Evolutionary conservation across 306 rosid genomes (phyloP).

Genomic region (Acacia confusa): DNA sequence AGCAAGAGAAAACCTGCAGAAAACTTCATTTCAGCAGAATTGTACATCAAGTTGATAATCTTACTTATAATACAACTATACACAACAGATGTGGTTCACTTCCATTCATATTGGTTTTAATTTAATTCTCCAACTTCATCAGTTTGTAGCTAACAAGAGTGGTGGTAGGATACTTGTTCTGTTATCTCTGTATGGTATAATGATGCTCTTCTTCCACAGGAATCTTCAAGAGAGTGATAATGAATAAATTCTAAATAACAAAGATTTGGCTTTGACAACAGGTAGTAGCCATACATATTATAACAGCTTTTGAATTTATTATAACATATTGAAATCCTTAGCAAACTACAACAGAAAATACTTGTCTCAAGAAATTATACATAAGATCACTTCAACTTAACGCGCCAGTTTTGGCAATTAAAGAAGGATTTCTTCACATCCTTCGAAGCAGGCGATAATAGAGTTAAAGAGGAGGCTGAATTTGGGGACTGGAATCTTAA

Average conservation of each 20-base stretch:
- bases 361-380: background rate
- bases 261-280: background rate
- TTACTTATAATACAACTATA: background rate
- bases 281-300: background rate
- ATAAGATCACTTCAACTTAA: background rate
- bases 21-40: slow-evolving; percentile 5
- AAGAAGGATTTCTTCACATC: background rate
- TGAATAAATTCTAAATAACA: background rate
- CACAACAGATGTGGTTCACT: background rate
- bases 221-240: background rate
- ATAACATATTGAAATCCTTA: background rate
- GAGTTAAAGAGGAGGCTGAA: background rate
- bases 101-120: background rate
- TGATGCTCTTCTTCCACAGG: background rate
- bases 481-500: background rate
- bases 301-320: background rate
- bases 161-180: background rate
- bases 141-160: background rate
- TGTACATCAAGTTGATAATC: background rate
- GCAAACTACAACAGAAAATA: background rate
- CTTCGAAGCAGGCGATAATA: background rate
- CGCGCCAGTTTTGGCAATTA: background rate
- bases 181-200: background rate
- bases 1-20: background rate
- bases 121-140: background rate